Evolutionary conservation across 805 yeast species (phyloP).

Genomic region (Candida sphagnicola): DNA sequence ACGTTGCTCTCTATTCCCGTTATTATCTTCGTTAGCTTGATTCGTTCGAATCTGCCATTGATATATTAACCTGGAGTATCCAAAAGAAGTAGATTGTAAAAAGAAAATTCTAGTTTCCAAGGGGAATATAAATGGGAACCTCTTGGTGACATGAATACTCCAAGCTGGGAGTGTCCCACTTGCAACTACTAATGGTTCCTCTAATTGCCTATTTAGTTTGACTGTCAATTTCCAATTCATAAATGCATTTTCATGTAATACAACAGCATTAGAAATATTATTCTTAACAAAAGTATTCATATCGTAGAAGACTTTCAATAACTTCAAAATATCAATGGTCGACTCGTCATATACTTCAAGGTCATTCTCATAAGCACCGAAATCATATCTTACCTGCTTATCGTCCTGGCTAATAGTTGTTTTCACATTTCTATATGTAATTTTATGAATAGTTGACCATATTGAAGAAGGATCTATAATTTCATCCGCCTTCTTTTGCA

Average conservation of each 20-base stretch:
- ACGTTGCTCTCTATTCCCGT: conserved; percentile 12
- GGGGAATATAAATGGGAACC: conserved; percentile 81
- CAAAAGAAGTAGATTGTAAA: conserved; percentile 85
- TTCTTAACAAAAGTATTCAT: conserved; percentile 28
- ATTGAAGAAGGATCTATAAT: conserved; percentile 45
- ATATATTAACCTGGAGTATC: conserved; percentile 77
- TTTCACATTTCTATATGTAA: conserved; percentile 7
- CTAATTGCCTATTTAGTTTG: conserved; percentile 80
- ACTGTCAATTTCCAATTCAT: conserved; percentile 80
- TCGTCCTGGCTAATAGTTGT: conserved; percentile 8
- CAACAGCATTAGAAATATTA: conserved; percentile 16
- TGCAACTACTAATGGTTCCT: conserved; percentile 84
- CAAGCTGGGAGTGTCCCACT: conserved; percentile 84
- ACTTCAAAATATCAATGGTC: conserved; percentile 39
- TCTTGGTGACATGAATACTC: conserved; percentile 69
- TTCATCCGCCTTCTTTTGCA: conserved; percentile 35
- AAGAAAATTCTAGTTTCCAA: conserved; percentile 74
- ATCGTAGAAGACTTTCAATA: conserved; percentile 46
- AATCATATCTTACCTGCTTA: conserved; percentile 9
- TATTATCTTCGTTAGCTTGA: conserved; percentile 34
- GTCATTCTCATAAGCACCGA: conserved; percentile 14
- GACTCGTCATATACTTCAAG: conserved; percentile 20
- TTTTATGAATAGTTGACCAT: conserved; percentile 54
- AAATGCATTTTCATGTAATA: conserved; percentile 34
- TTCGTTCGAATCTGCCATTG: conserved; percentile 59